Conservation (phyloP, 768 basidiomycete genomes). For the Tylopilus subfusipes region DNA sequence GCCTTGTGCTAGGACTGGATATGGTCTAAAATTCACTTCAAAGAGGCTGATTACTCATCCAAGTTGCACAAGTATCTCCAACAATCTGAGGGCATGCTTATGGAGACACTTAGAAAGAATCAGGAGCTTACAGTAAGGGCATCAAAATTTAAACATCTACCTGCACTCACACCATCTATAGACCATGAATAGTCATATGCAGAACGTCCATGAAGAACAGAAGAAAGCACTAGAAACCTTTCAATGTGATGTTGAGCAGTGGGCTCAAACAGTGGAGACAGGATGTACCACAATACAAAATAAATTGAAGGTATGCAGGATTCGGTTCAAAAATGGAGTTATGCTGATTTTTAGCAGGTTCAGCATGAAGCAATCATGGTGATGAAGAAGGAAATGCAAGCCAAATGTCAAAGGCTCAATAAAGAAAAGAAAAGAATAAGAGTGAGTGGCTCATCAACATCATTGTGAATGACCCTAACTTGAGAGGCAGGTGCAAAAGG, state of each 20-base stretch:
- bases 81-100: not conserved
- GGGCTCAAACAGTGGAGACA: not conserved
- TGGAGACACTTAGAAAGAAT: not conserved
- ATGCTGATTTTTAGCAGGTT: not conserved
- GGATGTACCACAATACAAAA: not conserved
- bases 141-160: not conserved
- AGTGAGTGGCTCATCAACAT: not conserved
- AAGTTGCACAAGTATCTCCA: not conserved
- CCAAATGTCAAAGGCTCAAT: not conserved
- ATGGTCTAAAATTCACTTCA: not conserved
- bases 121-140: not conserved
- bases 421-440: not conserved
- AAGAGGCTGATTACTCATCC: not conserved
- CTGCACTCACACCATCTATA: not conserved
- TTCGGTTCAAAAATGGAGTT: not conserved
- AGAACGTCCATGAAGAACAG: not conserved
- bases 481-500: not conserved
- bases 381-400: not conserved
- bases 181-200: not conserved
- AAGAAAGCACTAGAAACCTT: not conserved
- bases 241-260: not conserved
- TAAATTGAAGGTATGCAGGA: not conserved
- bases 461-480: not conserved
- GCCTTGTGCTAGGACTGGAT: not conserved
- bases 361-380: not conserved